Percentiles rank a stretch among this genome's conserved stretches.
Conservation (phyloP, 2,329 filamentous ascomycete species). For the Penicillium sp. region DNA sequence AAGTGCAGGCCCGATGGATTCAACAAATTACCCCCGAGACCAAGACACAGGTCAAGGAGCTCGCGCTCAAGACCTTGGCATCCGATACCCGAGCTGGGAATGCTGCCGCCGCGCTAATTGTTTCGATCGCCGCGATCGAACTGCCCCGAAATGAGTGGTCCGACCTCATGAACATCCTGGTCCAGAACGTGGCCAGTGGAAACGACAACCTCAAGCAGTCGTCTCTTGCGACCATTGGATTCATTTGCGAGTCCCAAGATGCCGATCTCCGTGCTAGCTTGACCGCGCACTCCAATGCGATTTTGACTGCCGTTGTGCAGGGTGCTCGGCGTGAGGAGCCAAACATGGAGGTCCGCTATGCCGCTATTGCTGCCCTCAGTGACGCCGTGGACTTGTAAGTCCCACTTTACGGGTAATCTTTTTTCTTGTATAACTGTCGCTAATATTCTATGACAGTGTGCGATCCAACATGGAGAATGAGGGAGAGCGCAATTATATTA, state of each 20-base stretch:
- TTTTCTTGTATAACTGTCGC: not conserved
- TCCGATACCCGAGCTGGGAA: slow-evolving; percentile 85
- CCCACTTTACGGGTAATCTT: not conserved
- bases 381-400: slow-evolving; percentile 85
- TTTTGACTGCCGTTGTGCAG: slow-evolving; percentile 95
- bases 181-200: slow-evolving; percentile 89
- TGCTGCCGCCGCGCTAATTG: slow-evolving; percentile 91
- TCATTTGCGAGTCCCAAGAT: slow-evolving; percentile 96
- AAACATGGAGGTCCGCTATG: slow-evolving; percentile 85
- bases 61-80: slow-evolving; percentile 83
- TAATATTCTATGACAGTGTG: slow-evolving; percentile 52
- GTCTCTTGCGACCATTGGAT: slow-evolving; percentile 94
- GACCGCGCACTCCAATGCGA: slow-evolving; percentile 89
- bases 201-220: slow-evolving; percentile 89
- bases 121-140: slow-evolving; percentile 92
- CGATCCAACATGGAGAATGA: slow-evolving; percentile 99
- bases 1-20: slow-evolving; percentile 93
- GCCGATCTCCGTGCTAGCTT: slow-evolving; percentile 79
- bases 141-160: slow-evolving; percentile 91
- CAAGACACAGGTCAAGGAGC: slow-evolving; percentile 84
- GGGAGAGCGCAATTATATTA: slow-evolving; percentile 99
- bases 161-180: slow-evolving; percentile 84
- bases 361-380: slow-evolving; percentile 89
- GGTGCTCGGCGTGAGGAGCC: slow-evolving; percentile 95
- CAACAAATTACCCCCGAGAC: slow-evolving; percentile 77